Conservation (phyloP, 2,329 filamentous ascomycete species). For the Hymenoscyphus salicellus region DNA sequence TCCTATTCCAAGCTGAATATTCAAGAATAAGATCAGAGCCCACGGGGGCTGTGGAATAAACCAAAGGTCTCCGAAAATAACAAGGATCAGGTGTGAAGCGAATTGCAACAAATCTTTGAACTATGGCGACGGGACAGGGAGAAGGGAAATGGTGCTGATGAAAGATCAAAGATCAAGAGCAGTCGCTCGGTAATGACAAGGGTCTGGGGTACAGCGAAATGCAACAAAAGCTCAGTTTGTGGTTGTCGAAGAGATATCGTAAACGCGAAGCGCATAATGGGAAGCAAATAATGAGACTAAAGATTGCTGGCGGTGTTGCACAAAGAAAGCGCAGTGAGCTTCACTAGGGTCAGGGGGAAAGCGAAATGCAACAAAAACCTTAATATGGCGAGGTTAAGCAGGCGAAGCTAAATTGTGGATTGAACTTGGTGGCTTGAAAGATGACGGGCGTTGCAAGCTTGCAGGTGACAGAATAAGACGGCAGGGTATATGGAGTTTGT, state of each 20-base stretch:
- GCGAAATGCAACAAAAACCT: neutral
- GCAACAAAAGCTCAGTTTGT: neutral
- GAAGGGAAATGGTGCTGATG: neutral
- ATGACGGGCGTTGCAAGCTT: neutral
- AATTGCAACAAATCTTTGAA: constrained; percentile 1
- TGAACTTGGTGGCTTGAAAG: neutral
- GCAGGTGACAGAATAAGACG: neutral
- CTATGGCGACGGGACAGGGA: neutral
- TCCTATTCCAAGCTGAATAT: neutral
- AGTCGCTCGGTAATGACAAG: neutral
- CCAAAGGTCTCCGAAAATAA: neutral
- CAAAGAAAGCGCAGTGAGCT: neutral
- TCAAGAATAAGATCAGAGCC: neutral
- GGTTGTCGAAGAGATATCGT: no score
- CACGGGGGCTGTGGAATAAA: neutral
- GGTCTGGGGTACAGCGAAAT: neutral
- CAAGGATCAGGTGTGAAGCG: neutral
- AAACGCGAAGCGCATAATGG: no score
- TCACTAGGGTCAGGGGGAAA: neutral
- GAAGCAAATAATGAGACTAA: neutral
- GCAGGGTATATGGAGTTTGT: neutral
- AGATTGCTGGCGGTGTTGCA: neutral
- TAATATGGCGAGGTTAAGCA: neutral
- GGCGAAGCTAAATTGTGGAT: neutral
- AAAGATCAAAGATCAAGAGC: neutral